Evolutionary conservation across 2,329 filamentous ascomycete genomes (phyloP).

Genomic region (Aureobasidium melanogenum): DNA sequence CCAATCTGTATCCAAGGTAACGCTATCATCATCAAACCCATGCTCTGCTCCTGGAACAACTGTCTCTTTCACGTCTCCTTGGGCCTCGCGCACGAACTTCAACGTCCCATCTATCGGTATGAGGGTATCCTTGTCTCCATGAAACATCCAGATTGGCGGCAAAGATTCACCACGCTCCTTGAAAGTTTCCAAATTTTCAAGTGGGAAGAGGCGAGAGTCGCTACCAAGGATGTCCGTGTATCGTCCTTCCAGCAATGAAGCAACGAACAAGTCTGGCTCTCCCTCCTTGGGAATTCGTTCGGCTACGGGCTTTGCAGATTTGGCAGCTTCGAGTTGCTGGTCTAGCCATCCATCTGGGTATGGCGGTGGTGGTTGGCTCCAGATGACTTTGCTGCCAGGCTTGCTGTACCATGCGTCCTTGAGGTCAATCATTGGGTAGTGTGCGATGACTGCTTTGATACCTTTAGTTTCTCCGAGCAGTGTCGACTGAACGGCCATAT

Average conservation of each 20-base stretch:
- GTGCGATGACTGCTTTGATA: slow-evolving; percentile 17
- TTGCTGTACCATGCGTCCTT: neutral
- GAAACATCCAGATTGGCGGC: slow-evolving; percentile 25
- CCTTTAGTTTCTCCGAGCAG: slow-evolving; percentile 19
- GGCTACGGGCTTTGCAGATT: neutral
- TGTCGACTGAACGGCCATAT: slow-evolving; percentile 27
- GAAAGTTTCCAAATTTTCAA: slow-evolving; percentile 21
- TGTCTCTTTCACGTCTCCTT: slow-evolving; percentile 16
- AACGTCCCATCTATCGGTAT: neutral
- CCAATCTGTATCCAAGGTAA: slow-evolving; percentile 17
- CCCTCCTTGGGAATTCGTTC: slow-evolving; percentile 5
- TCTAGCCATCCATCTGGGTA: slow-evolving; percentile 9
- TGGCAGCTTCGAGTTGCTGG: neutral
- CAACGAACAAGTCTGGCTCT: slow-evolving; percentile 14
- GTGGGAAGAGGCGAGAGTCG: slow-evolving; percentile 20
- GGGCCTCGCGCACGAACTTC: neutral
- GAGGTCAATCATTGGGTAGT: slow-evolving; percentile 27
- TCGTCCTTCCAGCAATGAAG: slow-evolving; percentile 15
- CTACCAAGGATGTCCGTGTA: slow-evolving; percentile 13
- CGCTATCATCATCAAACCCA: slow-evolving; percentile 26
- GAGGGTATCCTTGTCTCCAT: slow-evolving; percentile 25
- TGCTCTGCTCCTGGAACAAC: slow-evolving; percentile 25
- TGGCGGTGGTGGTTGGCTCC: neutral
- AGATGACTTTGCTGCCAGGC: slow-evolving; percentile 13
- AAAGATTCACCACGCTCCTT: slow-evolving; percentile 14